Evolutionary conservation across 1,284 basidiomycete genomes (phyloP), one percentile per base, ranked within the genome.

Genomic region (Kalmanozyma brasiliensis): DNA sequence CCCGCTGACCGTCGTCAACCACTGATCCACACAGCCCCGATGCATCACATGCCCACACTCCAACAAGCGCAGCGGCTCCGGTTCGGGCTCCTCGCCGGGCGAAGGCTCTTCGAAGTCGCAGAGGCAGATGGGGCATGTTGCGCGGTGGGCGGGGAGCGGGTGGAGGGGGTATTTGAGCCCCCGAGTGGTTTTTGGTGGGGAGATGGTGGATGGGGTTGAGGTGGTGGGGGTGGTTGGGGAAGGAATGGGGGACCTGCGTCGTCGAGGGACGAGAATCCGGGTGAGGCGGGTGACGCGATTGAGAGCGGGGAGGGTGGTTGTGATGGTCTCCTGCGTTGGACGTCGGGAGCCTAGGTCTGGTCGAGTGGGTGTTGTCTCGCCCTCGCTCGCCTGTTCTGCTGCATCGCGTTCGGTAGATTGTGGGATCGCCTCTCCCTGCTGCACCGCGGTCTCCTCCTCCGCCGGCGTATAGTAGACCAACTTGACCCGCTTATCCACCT

Each of bases 111-210:
- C 71, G 34, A 71, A 78, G 42, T 78, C 76, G 47, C 62, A 66
- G n/a, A 78, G 64, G 34, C 76, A 78, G 67, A 78, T 78, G 5
- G 76, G 70, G 41, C 76, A 78, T 5, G 73, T 77, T 0, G 76
- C 72, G 13, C 76, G 65, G 32, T 78, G 75, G 2, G 73, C 67
- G 0, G 75, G 73, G 6, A 78, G 55, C 2, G 71, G 55, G 23
- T 75, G 62, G 23, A 77, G 65, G 8, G 75, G 74, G 55, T 77
- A 73, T 16, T 65, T 64, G 57, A 69, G 52, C 13, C 48, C 36
- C 16, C 17, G 37, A 14, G 30, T 17, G 11, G 43, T 20, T 14
- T 26, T 37, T 23, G 40, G 14, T 7, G 14, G n/a, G 1, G 40
- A 34, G 2, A 45, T 47, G 32, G 36, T 43, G 16, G 44, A 17